phyloP scores from a whole-genome alignment of 306 rosid genomes.

The Prinsepia uniflora region DNA sequence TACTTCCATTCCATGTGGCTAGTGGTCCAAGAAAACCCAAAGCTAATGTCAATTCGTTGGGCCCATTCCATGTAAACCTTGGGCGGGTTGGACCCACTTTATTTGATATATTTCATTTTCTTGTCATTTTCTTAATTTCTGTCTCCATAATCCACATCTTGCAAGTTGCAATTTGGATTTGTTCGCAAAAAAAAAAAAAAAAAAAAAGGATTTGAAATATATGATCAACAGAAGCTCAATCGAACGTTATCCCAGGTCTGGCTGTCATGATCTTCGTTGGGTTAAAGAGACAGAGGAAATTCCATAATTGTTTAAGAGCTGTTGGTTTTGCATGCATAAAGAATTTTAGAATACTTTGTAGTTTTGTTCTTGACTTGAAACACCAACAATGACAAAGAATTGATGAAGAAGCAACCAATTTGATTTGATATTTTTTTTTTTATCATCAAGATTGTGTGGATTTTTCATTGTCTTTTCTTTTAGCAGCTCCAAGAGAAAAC shows the following conservation, averaged over 20 bases:
- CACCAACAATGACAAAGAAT: not conserved
- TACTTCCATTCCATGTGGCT: not conserved
- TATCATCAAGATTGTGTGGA: no score
- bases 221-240: not conserved
- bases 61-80: not conserved
- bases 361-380: constrained; percentile 5
- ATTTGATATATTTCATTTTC: not conserved
- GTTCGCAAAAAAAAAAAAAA: no score
- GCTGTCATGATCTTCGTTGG: not conserved
- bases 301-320: not conserved
- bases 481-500: not conserved
- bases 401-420: not conserved
- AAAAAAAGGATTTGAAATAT: not conserved
- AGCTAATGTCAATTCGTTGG: not conserved
- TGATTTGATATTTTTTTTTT: constrained; percentile 3
- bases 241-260: not conserved
- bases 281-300: constrained; percentile 3
- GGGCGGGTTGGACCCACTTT: not conserved
- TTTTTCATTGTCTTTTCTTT: no score
- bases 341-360: not conserved
- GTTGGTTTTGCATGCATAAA: not conserved
- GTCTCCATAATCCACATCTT: not conserved
- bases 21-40: constrained; percentile 2
- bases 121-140: not conserved
- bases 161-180: no score